Base-by-base conservation (phyloP, 2,329 filamentous ascomycete species). In the Sporothrix mexicana region DNA sequence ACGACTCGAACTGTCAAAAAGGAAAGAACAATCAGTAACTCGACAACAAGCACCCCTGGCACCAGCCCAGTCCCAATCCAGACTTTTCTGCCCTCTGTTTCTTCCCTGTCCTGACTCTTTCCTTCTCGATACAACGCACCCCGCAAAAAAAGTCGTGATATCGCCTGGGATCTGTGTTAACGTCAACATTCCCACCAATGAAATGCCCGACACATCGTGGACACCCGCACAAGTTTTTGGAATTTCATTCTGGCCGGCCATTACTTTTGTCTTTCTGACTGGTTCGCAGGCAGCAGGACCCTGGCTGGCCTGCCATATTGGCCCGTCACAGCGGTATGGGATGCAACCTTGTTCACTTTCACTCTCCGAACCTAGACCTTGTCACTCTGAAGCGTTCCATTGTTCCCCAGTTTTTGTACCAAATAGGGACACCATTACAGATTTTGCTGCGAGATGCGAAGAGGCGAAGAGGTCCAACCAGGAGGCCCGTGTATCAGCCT, bases 401-500 rank as follows among this genome's bases (percentile, higher is more conserved):
- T 13, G 23, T 30, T 20, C 57, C 57, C 57, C 57, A 20, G 36
- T 62, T 62, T 43, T 20, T 62, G 36, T 12, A 41, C 36, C 59
- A 4, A 47, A 25, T 45, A 23, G 36, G 20, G 9, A 43, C 12
- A 23, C 15, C 36, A 36, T 30, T 25, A 36, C 55, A 59, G 25
- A 55, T 55, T 36, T 36, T 36, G 20, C 51, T 36, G 23, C 51
- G 20, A 59, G 55, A 36, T 36, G 7, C 23, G 23, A 13, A n/a
- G 5, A 36, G 12, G 25, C 5, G 55, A 10, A 55, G 12, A 13
- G 15, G 20, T 13, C 45, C 36, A 49, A 25, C 49, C 30, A 71
- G 49, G 72, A 69, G 59, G 68, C 59, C 23, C 55, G 72, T 69
- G 45, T 71, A 47, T 66, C 72, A 73, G 59, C 62, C 72, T 71